These are phyloP conservation scores for Logfia minima DNA, from an alignment of 129 eudicot genomes.

Conservation along the genomic window DNA sequence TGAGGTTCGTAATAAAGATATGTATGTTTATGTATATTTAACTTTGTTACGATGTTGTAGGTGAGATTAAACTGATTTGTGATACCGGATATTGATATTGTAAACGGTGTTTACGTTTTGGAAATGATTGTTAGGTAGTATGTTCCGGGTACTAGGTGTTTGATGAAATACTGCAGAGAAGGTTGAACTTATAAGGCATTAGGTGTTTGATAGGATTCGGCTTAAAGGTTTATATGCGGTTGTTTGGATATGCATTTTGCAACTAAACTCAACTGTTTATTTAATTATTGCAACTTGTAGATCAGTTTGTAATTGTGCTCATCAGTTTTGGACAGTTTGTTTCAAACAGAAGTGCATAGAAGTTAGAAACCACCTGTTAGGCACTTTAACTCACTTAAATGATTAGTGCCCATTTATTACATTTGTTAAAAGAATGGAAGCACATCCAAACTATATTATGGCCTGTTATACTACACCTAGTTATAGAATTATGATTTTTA, in stretches of 20 bases:
- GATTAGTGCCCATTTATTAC: neutral
- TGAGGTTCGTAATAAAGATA: constrained; percentile 45
- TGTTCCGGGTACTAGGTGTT: neutral
- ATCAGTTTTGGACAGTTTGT: too few species aligned
- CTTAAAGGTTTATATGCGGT: neutral
- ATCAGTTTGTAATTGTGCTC: too few species aligned
- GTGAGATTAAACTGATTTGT: neutral
- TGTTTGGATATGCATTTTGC: too few species aligned
- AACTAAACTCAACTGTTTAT: neutral
- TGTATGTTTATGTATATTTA: neutral
- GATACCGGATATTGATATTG: neutral
- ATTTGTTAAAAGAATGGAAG: neutral
- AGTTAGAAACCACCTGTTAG: neutral
- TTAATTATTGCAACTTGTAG: neutral
- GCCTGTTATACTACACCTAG: neutral
- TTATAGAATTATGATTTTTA: neutral
- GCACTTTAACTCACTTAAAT: neutral
- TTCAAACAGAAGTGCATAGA: too few species aligned
- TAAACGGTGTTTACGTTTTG: neutral
- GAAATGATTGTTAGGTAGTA: neutral
- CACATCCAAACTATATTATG: neutral
- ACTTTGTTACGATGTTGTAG: neutral
- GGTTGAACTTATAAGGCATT: constrained; percentile 5
- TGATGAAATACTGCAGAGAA: constrained; percentile 22
- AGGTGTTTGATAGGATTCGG: neutral